phyloP scores from a whole-genome alignment of 2,329 filamentous ascomycete species.

The Epichloe elymi region DNA sequence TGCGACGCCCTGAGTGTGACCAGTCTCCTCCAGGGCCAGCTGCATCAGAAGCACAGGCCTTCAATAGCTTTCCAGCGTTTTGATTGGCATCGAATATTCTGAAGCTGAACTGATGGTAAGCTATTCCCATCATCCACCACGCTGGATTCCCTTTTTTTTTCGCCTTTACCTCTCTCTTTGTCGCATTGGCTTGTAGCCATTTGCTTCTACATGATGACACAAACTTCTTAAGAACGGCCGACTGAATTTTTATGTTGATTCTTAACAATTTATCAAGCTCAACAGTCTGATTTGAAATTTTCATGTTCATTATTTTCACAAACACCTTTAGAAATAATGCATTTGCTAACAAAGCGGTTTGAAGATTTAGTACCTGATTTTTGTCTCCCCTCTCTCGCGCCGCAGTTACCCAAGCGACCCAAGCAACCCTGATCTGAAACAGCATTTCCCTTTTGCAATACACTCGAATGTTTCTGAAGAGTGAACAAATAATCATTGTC shows the following conservation, averaged over 20 bases:
- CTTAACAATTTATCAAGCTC: slow-evolving; percentile 45
- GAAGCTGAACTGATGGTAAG: slow-evolving; percentile 1
- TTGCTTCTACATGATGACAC: slow-evolving; percentile 37
- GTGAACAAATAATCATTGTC: neutral
- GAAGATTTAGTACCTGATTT: neutral
- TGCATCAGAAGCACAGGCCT: no score
- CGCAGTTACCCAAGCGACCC: no score
- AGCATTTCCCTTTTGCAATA: no score
- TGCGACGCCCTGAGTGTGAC: neutral
- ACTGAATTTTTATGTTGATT: slow-evolving; percentile 48
- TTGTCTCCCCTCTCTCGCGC: no score
- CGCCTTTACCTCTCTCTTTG: slow-evolving; percentile 1
- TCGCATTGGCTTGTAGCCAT: slow-evolving; percentile 1
- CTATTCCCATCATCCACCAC: slow-evolving; percentile 1
- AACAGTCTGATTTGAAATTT: slow-evolving; percentile 41
- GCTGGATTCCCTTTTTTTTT: neutral
- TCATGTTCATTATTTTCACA: neutral
- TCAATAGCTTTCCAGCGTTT: no score
- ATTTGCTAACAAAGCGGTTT: neutral
- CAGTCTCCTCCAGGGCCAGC: neutral
- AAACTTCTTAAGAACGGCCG: slow-evolving; percentile 52
- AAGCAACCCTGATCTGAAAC: no score
- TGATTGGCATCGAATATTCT: neutral
- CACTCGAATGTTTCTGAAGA: neutral
- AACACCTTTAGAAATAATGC: neutral